Evolutionary conservation across 2,329 filamentous ascomycete genomes (phyloP).

Genomic region (Colletotrichum eremochloae): DNA sequence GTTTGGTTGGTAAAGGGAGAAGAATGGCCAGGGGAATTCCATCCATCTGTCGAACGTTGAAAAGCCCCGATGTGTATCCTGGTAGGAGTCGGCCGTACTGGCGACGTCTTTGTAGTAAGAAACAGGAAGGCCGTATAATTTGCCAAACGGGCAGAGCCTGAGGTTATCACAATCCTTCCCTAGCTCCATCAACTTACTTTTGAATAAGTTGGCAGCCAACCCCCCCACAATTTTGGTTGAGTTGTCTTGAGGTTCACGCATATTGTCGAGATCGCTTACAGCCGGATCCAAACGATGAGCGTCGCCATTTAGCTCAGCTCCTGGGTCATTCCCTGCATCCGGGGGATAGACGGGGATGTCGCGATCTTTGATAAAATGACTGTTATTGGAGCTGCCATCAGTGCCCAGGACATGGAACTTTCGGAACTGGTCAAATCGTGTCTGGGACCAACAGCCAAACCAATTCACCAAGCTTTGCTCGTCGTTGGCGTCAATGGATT

Average conservation of each 20-base stretch:
- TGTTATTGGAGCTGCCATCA: slow-evolving; percentile 35
- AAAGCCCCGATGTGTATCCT: slow-evolving; percentile 46
- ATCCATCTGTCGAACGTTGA: slow-evolving; percentile 56
- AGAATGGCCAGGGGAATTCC: slow-evolving; percentile 46
- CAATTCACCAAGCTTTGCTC: slow-evolving; percentile 74
- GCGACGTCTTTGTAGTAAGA: slow-evolving; percentile 54
- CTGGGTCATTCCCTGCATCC: slow-evolving; percentile 37
- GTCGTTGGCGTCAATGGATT: slow-evolving; percentile 67
- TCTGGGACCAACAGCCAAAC: slow-evolving; percentile 71
- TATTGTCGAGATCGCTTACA: background rate
- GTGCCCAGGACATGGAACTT: slow-evolving; percentile 70
- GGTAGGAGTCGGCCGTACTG: slow-evolving; percentile 53
- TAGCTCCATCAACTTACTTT: slow-evolving; percentile 40
- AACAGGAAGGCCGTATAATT: slow-evolving; percentile 56
- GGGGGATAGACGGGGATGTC: slow-evolving; percentile 30
- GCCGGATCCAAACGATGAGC: background rate
- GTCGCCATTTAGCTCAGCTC: slow-evolving; percentile 3
- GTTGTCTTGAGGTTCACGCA: background rate
- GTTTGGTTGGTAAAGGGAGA: background rate
- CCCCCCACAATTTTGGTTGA: background rate
- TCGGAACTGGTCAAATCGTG: slow-evolving; percentile 63
- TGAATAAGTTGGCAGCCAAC: slow-evolving; percentile 44
- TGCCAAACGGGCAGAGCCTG: slow-evolving; percentile 32
- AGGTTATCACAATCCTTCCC: slow-evolving; percentile 24
- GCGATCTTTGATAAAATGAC: slow-evolving; percentile 23